Percentiles rank a stretch among this genome's conserved stretches.
These are phyloP conservation scores for Pseudopyricularia javanii DNA, from an alignment of 2,329 filamentous ascomycete genomes.

Conservation along the genomic window DNA sequence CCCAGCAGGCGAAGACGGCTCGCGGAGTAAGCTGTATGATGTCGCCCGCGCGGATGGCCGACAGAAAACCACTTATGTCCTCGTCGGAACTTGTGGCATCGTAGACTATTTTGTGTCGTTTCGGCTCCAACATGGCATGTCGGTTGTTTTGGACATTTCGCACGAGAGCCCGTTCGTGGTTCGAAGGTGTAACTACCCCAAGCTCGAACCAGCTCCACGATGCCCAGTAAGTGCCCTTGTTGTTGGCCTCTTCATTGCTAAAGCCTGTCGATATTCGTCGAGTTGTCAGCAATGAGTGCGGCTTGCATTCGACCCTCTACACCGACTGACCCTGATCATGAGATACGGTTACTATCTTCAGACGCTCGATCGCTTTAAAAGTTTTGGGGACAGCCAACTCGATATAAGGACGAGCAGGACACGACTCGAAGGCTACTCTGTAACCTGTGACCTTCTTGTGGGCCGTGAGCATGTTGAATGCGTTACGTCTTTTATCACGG, in stretches of 20 bases:
- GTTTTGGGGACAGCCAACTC: not conserved
- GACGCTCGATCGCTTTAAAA: not conserved
- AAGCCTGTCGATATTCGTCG: not conserved
- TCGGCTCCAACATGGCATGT: not conserved
- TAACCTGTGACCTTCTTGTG: not conserved
- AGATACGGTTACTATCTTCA: not conserved
- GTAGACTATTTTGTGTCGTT: not conserved
- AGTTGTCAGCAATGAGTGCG: not conserved
- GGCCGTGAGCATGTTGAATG: not conserved
- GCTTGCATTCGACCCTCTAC: not conserved
- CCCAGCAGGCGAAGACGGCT: not conserved
- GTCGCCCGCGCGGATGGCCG: not conserved
- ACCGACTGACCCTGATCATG: not conserved
- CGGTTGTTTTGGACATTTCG: not conserved
- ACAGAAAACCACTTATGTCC: not conserved
- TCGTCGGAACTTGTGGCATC: not conserved
- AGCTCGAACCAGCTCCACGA: slow-evolving; percentile 1
- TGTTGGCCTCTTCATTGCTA: not conserved
- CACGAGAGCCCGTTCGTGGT: not conserved
- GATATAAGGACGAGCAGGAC: not conserved
- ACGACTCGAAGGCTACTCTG: not conserved
- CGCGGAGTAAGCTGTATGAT: not conserved
- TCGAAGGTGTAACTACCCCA: not conserved
- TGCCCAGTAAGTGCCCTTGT: not conserved
- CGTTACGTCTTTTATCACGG: no score